Conservation (phyloP, 192 early-diverging fungal genomes). For the Funneliformis mosseae region DNA sequence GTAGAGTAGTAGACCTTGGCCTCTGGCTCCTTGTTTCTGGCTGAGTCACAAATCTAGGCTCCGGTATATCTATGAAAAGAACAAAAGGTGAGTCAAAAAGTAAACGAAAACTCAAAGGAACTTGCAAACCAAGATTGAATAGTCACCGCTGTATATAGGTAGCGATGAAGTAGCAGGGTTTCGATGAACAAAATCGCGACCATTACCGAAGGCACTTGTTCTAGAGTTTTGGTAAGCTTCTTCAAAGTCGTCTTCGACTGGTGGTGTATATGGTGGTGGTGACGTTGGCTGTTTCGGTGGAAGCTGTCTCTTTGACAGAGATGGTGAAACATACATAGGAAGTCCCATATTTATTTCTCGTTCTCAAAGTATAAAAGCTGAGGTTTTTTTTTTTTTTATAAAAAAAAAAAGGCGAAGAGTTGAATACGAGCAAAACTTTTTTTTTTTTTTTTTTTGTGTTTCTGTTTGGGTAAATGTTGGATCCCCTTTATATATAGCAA, state of each 20-base stretch:
- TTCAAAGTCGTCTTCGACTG: not conserved
- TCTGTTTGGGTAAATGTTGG: not conserved
- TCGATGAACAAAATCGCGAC: slow-evolving; percentile 9
- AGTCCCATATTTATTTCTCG: slow-evolving; percentile 24
- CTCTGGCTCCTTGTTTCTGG: not conserved
- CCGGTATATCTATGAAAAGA: not conserved
- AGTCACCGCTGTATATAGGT: not conserved
- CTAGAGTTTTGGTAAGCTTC: slow-evolving; percentile 9
- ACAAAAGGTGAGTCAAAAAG: not conserved
- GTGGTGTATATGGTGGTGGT: not conserved
- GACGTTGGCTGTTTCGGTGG: slow-evolving; percentile 14
- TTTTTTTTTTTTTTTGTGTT: not conserved
- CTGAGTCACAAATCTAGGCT: not conserved
- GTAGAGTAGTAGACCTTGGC: not conserved
- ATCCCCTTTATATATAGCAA: not conserved
- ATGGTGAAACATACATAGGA: slow-evolving; percentile 33
- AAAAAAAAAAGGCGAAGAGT: not conserved
- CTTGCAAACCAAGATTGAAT: not conserved
- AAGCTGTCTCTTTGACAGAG: slow-evolving; percentile 24
- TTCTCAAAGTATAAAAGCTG: not conserved
- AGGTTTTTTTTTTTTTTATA: not conserved
- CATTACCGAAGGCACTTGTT: slow-evolving; percentile 27
- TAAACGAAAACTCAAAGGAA: not conserved
- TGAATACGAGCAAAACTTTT: too few relatives aligned
- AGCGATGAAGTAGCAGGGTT: not conserved